A percentile compares a stretch with the other conserved stretches of the same genome.
Conservation (phyloP, 805 yeast species). For the Saccharomyces kudriavzevii region DNA sequence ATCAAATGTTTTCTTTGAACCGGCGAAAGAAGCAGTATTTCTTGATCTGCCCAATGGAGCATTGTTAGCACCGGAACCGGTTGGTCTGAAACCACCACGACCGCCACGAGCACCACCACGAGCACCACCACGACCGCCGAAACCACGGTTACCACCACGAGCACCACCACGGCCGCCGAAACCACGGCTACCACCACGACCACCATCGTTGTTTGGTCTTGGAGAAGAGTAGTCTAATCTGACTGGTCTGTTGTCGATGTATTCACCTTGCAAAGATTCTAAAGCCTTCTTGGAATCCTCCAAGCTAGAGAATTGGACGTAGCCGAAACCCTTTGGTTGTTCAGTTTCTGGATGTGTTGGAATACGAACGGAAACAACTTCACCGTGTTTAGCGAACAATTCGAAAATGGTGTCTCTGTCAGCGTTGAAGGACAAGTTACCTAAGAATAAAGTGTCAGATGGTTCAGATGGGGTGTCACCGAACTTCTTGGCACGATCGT, state of each 20-base stretch:
- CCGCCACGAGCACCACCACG: constrained; percentile 36
- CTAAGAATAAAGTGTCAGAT: constrained; percentile 91
- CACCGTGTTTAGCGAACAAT: constrained; percentile 70
- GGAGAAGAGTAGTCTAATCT: constrained; percentile 95
- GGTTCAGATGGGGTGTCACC: constrained; percentile 91
- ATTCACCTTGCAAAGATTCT: constrained; percentile 80
- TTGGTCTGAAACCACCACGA: constrained; percentile 33
- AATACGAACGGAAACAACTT: constrained; percentile 79
- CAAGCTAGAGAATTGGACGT: constrained; percentile 79
- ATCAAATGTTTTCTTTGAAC: constrained; percentile 77
- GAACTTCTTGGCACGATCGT: constrained; percentile 77
- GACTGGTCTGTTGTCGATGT: constrained; percentile 84
- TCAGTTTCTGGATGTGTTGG: constrained; percentile 99
- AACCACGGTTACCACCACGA: constrained; percentile 28
- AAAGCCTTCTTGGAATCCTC: constrained; percentile 89
- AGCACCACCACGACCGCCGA: constrained; percentile 19
- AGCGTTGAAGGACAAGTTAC: constrained; percentile 89
- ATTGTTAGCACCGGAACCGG: constrained; percentile 56
- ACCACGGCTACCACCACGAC: constrained; percentile 39
- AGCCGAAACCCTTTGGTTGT: constrained; percentile 98
- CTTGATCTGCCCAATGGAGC: constrained; percentile 41
- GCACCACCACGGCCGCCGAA: constrained; percentile 35
- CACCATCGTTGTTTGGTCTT: constrained; percentile 47
- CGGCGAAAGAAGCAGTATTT: constrained; percentile 60
- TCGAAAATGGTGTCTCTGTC: constrained; percentile 71